Evolutionary conservation across 2,329 filamentous ascomycete species (phyloP), one percentile per base, ranked within the genome.

Genomic region (Clarireedia homoeocarpa): DNA sequence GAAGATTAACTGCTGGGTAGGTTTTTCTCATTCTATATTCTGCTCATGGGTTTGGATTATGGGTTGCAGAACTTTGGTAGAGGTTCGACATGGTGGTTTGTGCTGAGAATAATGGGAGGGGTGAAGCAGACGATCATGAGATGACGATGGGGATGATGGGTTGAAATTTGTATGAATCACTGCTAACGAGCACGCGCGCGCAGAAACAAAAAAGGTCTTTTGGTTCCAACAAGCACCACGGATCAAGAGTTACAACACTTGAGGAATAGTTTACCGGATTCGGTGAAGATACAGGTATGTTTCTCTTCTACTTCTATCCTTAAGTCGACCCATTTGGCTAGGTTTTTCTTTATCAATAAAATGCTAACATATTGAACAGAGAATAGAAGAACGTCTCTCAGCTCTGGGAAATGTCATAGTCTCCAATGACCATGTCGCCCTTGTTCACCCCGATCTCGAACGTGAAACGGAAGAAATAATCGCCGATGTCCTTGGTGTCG

Each of bases 391-490:
- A 79, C 85, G 94, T 44, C 80, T 99, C 61, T 96, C 91, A 17
- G 94, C 94, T 4, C 83, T 99, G 26, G 94, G 94, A 60, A 99
- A 99, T 71, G 94, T 97, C 61, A 96, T 99, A 69, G 95, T 91
- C 68, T 84, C 84, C 68, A 97, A 97, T 74, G 94, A 99, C 74
- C 91, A 96, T 74, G 94, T 97, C 64, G 94, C 94, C 52, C 85
- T 99, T 46, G 85, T 97, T 60, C 94, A 99, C 72, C 94, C 94
- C 10, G 94, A 99, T 70, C 79, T 99, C 59, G 94, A 97, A 79
- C 88, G 92, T 60, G 94, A 99, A 78, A 96, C 91, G 15, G 94
- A 99, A 75, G 94, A 99, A 77, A 96, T 99, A 65, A 91, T 99
- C 70, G 90, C 94, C 66, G 94, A 99, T 71, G 89, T 95, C 58